Base-by-base conservation (phyloP, 108 stramenopile genomes). In the Stephanodiscus triporus region DNA sequence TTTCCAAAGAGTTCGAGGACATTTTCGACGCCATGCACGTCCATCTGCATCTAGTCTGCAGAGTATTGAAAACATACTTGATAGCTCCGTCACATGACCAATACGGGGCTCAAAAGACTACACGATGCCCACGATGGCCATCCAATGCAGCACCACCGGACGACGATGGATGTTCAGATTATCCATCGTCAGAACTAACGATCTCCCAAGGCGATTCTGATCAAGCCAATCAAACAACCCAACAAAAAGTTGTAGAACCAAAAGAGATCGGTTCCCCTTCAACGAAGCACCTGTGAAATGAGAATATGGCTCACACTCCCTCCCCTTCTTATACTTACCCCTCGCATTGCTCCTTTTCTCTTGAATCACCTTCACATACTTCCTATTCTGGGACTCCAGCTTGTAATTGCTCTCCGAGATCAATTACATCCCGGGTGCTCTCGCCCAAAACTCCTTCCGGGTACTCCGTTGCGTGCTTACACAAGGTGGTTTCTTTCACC, bases 1-100 rank as follows among this genome's bases (percentile, higher is more conserved):
- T 40, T 40, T 5, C 1, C 9, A 0, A 40, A 4, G 8, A 40
- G 4, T 11, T 58, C 27, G 17, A 17, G 9, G 10, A 58, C 57
- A 10, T 4, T 29, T 6, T 58, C 29, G 3, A 58, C 57, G 6
- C 57, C 57, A 6, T 29, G 3, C 10, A 29, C 27, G 8, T 58
- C 57, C 10, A 30, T 58, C 29, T 58, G 57, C 10, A 66, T 10
- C 14, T 17, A 0, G 45, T 14, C 29, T 69, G 68, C 2, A 69
- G 6, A 17, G 68, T 69, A 57, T 69, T 69, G 29, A 69, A 69
- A 19, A 57, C 37, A 57, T 69, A 69, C 32, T 69, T 55, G 40
- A 69, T 69, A 4, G 68, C 55, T 5, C 68, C 55, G 42, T 69
- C 68, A 42, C 54, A 55, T 19, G 54, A 38, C 55, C 56, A 69